Base-by-base conservation (phyloP, 2,329 filamentous ascomycete species). In the Ophiostoma himal-ulmi region DNA sequence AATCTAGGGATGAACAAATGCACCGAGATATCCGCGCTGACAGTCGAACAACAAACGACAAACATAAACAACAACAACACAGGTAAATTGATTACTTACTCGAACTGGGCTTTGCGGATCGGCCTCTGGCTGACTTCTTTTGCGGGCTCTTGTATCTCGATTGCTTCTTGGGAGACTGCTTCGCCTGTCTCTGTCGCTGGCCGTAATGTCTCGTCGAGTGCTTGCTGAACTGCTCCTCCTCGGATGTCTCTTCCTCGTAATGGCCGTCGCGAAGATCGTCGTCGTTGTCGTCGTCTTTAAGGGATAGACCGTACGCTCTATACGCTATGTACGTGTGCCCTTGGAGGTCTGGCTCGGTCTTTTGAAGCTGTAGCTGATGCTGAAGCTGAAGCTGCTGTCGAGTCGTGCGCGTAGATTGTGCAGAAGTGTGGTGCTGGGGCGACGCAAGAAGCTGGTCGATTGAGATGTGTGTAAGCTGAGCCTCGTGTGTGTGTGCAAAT, bases 371-470 rank as follows among this genome's bases (percentile, higher is more conserved):
- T 20, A 20, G 14, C 48, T 54, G 48, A 30, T 30, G 26, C 26
- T 44, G 13, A 5, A 17, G 11, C 14, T 44, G 41, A 44, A 44
- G 41, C 57, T 62, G 57, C 57, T 62, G 57, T 17, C 26, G 26
- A 7, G 60, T 60, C 54, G 54, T 64, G 52, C 52, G 52, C 14
- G 57, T 34, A 26, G 26, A 5, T 22, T 22, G 52, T 11, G 22
- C 52, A 26, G 30, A 22, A 26, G 22, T 22, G n/a, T 8, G n/a
- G n/a, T 22, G 57, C 57, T 30, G 57, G 11, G 57, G 26, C 57
- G 57, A 62, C 57, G 11, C 26, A 62, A 62, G 57, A 17, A 62
- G 57, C 57, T 62, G 26, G 57, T 30, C 57, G 20, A 62, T 62
- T 30, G 57, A 14, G 14, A 62, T 62, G 57, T 13, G 57, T 34